Base-by-base conservation (phyloP, 1,284 basidiomycete species). In the Trichosporon sp. region DNA sequence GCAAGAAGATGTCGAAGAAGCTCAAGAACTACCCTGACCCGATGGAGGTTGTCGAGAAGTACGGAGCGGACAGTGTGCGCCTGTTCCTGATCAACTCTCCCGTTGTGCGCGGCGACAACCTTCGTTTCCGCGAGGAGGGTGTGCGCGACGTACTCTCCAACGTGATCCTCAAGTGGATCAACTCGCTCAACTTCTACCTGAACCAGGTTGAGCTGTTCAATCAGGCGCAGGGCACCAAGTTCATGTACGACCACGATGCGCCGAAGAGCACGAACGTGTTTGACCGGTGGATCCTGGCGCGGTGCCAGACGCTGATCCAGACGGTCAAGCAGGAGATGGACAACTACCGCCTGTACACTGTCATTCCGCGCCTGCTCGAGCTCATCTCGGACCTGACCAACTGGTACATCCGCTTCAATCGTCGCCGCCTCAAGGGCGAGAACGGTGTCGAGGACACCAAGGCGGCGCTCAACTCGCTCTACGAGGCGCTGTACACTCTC, bases 1-100 rank as follows among this genome's bases (percentile, higher is more conserved):
- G 96, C 61, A 97, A 96, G 85, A 99, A 99, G 84, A 99, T 99
- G 96, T 94, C 91, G 83, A 99, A 99, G 83, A 95, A 92, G 81
- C 81, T 96, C 69, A 89, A 89, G 78, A 99, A 99, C 82, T 99
- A 95, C 81, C 95, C 96, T n/a, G 95, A 99, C 79, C 96, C 96
- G 8, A 92, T 88, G 77, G 73, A 93, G 65, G 86, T 99, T 78
- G 89, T 99, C 69, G 85, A 95, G 77, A 87, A 87, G 73, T 97
- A 93, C 80, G 95, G 96, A 65, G 96, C 95, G 36, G 96, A 99
- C 77, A 93, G 95, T 2, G 91, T 95, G 64, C 88, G 95, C 75
- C 92, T 99, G 86, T 99, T 95, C 86, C 86, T 99, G 64, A 95
- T 99, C 74, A 99, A 99, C 83, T 99, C 96, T 19, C 96, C 96